Base-by-base conservation (phyloP, 2,329 filamentous ascomycete species). In the Colletotrichum sojae region DNA sequence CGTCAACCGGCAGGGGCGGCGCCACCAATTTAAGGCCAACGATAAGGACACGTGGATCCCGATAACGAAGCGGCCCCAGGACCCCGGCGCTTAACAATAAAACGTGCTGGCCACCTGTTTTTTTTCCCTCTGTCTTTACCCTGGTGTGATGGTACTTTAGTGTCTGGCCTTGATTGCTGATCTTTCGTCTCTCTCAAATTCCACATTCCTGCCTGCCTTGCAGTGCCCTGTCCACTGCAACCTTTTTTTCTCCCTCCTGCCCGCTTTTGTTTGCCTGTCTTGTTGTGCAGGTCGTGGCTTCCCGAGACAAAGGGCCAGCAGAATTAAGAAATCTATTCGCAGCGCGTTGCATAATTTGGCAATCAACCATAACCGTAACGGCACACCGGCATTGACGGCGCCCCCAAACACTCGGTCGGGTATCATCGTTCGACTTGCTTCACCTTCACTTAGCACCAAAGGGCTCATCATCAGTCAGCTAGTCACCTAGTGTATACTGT, bases 1-100 rank as follows among this genome's bases (percentile, higher is more conserved):
- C 61, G 65, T 45, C 22, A 65, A 22, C 66, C 55, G 62, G 54
- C n/a, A 54, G 40, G 40, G 49, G 39, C 55, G 49, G 62, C 43
- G 46, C 61, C 40, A 57, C 49, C 49, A 56, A 12, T 60, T 51
- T 66, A 22, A 56, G 20, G 22, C 48, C 8, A 16, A 46, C 55
- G 67, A 69, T 69, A 69, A 61, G 67, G 67, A 67, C 67, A 69
- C 67, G 67, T 66, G 67, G 67, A 69, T 6, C 15, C 6, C 62
- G 67, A 69, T 69, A 69, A 69, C 36, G 46, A 20, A 18, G 27
- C 52, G 49, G 18, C 31, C 31, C 31, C 31, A 12, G 53, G 54
- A 13, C 36, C 40, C 12, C 16, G 22, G 46, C 52, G 61, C 25
- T 55, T 69, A 65, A 65, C 45, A 45, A 55, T 45, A 46, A 63